Evolutionary conservation across 768 basidiomycete genomes (phyloP).

Genomic region (Termitomyces sp.): DNA sequence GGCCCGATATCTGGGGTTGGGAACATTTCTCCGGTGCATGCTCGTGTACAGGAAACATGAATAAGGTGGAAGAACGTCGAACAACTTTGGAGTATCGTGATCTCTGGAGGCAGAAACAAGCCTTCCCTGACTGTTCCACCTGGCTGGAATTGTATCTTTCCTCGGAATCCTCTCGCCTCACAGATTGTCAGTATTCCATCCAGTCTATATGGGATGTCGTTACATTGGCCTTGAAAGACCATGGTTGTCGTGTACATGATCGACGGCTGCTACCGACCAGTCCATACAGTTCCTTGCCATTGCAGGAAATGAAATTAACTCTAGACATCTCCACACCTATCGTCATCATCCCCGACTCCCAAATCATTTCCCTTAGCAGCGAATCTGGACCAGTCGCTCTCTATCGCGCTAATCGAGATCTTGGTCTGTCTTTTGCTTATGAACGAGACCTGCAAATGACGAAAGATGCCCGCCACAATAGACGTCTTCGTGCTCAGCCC

Average conservation of each 20-base stretch:
- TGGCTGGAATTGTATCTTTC: constrained; percentile 46
- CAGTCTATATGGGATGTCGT: constrained; percentile 39
- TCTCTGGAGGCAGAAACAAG: constrained; percentile 14
- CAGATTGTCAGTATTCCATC: constrained; percentile 7
- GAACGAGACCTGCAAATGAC: constrained; percentile 16
- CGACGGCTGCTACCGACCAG: constrained; percentile 1
- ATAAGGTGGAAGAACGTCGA: neutral
- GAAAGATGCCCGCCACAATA: neutral
- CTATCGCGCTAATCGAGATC: constrained; percentile 24
- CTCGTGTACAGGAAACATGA: constrained; percentile 27
- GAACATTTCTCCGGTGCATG: constrained; percentile 46
- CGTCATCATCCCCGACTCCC: constrained; percentile 12
- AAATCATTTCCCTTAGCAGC: neutral
- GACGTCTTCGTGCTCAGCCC: neutral
- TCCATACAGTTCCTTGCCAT: constrained; percentile 3
- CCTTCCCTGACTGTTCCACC: constrained; percentile 35
- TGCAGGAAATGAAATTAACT: constrained; percentile 8
- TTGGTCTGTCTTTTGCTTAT: constrained; percentile 25
- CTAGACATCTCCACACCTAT: constrained; percentile 12
- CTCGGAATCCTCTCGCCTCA: constrained; percentile 22
- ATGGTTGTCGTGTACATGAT: constrained; percentile 33
- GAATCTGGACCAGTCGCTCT: constrained; percentile 3
- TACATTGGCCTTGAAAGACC: constrained; percentile 31
- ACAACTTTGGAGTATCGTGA: constrained; percentile 1
- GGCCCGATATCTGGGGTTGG: constrained; percentile 48